These are phyloP conservation scores for Discostella stelligera DNA, from an alignment of 352 stramenopile genomes.

Conservation along the genomic window DNA sequence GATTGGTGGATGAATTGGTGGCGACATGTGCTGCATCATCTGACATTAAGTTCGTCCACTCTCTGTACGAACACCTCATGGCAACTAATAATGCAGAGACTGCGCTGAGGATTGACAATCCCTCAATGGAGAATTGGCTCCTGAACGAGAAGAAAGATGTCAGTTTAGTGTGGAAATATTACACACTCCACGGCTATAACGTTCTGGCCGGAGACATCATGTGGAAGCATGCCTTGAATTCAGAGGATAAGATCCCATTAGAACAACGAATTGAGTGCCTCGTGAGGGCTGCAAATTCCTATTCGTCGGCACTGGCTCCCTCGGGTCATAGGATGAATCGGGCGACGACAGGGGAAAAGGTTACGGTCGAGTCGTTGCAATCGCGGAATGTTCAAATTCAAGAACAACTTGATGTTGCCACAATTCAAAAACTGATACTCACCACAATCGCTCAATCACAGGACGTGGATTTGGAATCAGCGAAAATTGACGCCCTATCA, in stretches of 20 bases:
- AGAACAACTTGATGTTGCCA: conserved; percentile 72
- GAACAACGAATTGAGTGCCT: conserved; percentile 73
- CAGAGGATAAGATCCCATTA: conserved; percentile 51
- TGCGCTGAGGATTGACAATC: conserved; percentile 68
- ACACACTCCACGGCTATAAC: conserved; percentile 63
- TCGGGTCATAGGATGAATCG: conserved; percentile 4
- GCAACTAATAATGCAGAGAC: conserved; percentile 68
- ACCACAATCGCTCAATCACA: conserved; percentile 55
- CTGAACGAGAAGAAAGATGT: conserved; percentile 53
- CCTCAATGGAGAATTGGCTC: conserved; percentile 74
- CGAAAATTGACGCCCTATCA: conserved; percentile 52
- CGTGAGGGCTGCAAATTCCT: conserved; percentile 50
- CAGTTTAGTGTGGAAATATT: conserved; percentile 73
- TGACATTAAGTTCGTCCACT: conserved; percentile 66
- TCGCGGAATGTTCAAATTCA: conserved; percentile 38
- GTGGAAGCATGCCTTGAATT: conserved; percentile 44
- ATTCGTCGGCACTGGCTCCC: conserved; percentile 27
- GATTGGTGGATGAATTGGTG: conserved; percentile 59
- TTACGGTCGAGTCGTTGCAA: conserved; percentile 32
- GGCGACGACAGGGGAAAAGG: conserved; percentile 14
- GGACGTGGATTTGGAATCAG: conserved; percentile 38
- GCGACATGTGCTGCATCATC: conserved; percentile 56
- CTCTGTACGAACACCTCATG: conserved; percentile 70
- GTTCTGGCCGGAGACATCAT: conserved; percentile 66
- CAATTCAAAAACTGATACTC: conserved; percentile 67